Percentiles rank a stretch among this genome's conserved stretches.
Evolutionary conservation across 495 filamentous ascomycete species (phyloP).

Genomic region (Penicillium lagena): DNA sequence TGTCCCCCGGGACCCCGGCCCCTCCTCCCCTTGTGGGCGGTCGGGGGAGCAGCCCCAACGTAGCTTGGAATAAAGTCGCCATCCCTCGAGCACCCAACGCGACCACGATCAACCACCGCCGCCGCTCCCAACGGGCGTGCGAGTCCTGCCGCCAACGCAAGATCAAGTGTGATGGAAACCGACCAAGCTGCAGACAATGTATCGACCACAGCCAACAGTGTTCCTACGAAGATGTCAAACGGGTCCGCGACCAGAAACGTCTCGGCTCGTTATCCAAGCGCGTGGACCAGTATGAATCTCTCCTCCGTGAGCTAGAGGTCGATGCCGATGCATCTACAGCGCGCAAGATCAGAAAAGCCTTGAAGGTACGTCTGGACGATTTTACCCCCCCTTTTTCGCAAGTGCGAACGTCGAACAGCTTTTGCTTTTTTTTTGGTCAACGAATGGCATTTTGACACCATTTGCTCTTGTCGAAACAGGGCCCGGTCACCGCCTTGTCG

Average conservation of each 20-base stretch:
- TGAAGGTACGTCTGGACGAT: conserved; percentile 18
- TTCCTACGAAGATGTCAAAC: conserved; percentile 50
- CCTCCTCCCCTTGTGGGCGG: too few relatives aligned
- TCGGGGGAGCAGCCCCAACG: too few relatives aligned
- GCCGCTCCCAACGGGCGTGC: conserved; percentile 51
- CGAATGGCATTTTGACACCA: not conserved
- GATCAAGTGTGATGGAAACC: conserved; percentile 52
- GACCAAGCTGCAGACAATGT: conserved; percentile 50
- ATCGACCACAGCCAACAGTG: conserved; percentile 41
- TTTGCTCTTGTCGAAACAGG: not conserved
- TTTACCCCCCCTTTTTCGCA: not conserved
- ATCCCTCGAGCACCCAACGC: conserved; percentile 21
- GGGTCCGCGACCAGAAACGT: conserved; percentile 49
- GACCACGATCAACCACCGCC: conserved; percentile 8
- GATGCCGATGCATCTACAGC: conserved; percentile 23
- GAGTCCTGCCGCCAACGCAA: conserved; percentile 68
- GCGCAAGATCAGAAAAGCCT: conserved; percentile 25
- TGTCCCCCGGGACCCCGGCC: too few relatives aligned
- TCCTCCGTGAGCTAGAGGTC: conserved; percentile 29
- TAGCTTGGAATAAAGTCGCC: conserved; percentile 18
- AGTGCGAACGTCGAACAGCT: not conserved
- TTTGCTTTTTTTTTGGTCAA: not conserved
- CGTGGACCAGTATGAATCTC: conserved; percentile 39
- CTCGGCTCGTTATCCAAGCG: conserved; percentile 30
- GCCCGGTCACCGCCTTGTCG: not conserved